Evolutionary conservation across 1,284 basidiomycete genomes (phyloP).

Genomic region (Rhodotorula sp.): DNA sequence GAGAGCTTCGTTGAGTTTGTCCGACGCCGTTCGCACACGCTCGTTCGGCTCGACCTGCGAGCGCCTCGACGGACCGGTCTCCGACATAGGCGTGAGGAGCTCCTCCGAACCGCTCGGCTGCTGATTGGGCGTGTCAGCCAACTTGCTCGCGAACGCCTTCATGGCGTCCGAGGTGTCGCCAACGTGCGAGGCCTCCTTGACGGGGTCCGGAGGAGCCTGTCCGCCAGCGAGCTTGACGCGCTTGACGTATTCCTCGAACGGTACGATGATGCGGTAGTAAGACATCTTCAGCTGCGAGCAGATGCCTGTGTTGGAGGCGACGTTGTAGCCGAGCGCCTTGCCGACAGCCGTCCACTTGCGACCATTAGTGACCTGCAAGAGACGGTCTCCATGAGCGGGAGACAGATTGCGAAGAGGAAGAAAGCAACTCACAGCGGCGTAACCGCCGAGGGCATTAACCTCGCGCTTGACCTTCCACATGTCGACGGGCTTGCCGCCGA

Average conservation of each 20-base stretch:
- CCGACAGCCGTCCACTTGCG: slow-evolving; percentile 43
- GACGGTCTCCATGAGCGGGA: background rate
- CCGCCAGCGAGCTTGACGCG: slow-evolving; percentile 35
- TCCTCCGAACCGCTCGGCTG: slow-evolving; percentile 9
- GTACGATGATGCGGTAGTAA: slow-evolving; percentile 84
- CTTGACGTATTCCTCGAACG: slow-evolving; percentile 87
- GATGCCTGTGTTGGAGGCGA: slow-evolving; percentile 59
- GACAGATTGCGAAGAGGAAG: background rate
- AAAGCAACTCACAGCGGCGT: slow-evolving; percentile 63
- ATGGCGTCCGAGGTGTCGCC: slow-evolving; percentile 12
- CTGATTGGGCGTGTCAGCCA: slow-evolving; percentile 10
- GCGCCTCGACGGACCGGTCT: background rate
- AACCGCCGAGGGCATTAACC: slow-evolving; percentile 82
- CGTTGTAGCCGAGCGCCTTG: slow-evolving; percentile 42
- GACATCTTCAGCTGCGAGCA: slow-evolving; percentile 85
- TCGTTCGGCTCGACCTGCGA: slow-evolving; percentile 17
- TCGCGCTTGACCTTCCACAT: slow-evolving; percentile 77
- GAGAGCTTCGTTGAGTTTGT: slow-evolving; percentile 41
- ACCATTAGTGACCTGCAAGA: slow-evolving; percentile 34
- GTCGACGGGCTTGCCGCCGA: slow-evolving; percentile 88
- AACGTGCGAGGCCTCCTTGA: slow-evolving; percentile 18
- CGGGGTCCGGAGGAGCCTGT: slow-evolving; percentile 27
- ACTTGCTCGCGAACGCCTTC: slow-evolving; percentile 27
- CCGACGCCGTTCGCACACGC: slow-evolving; percentile 39
- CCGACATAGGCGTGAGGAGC: slow-evolving; percentile 18